A percentile compares a stretch with the other conserved stretches of the same genome.
Evolutionary conservation across 1,139 yeast genomes (phyloP).

Genomic region (Sugiyamaella novakii): DNA sequence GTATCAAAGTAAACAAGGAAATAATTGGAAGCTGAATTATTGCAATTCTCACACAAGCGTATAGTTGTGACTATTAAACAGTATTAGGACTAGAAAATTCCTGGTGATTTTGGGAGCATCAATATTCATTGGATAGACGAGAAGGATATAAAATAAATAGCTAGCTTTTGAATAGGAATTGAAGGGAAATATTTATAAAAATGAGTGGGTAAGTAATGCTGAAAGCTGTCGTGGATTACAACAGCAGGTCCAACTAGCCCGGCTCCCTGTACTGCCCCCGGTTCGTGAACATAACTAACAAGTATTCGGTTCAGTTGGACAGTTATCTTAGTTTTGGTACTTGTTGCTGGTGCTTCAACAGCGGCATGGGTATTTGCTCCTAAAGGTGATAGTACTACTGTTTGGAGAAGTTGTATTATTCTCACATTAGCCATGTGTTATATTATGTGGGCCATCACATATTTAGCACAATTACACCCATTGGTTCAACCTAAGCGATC

Average conservation of each 20-base stretch:
- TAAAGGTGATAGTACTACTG: conserved; percentile 59
- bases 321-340: conserved; percentile 64
- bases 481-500: conserved; percentile 71
- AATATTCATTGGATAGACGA: too few species aligned
- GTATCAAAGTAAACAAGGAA: too few species aligned
- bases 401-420: conserved; percentile 88
- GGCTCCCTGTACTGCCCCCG: too few species aligned
- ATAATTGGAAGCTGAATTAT: too few species aligned
- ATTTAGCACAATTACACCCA: conserved; percentile 71
- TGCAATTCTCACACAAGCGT: too few species aligned
- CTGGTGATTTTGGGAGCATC: background rate
- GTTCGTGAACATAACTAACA: conserved; percentile 8
- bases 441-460: conserved; percentile 92
- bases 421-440: conserved; percentile 84
- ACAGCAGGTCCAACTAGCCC: too few species aligned
- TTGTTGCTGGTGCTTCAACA: conserved; percentile 61
- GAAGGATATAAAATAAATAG: background rate
- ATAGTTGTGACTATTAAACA: too few species aligned
- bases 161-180: background rate
- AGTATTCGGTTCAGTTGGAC: conserved; percentile 54
- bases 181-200: conserved; percentile 5
- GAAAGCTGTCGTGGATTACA: too few species aligned
- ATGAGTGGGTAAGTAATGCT: conserved; percentile 33
- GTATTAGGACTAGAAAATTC: too few species aligned
- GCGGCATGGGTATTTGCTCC: conserved; percentile 69